Evolutionary conservation across 2,329 filamentous ascomycete genomes (phyloP), one percentile per base, ranked within the genome.

Genomic region (Alternaria triticina): DNA sequence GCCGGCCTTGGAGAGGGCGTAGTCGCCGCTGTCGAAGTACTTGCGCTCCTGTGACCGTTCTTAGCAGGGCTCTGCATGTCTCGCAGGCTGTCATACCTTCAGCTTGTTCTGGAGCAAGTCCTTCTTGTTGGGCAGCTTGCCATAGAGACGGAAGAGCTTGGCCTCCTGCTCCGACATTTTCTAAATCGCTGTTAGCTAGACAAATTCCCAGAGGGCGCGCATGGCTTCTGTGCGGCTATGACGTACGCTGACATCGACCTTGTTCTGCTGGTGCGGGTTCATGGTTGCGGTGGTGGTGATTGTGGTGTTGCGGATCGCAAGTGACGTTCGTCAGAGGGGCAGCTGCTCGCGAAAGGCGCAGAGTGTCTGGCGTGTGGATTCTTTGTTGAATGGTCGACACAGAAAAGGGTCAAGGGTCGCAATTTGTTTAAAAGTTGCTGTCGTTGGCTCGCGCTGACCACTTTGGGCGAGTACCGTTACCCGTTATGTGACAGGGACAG

Each of bases 261-360:
- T 98, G 87, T 97, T 97, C 88, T 97, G 94, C 87, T 97, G 93
- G 82, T 94, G 93, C 74, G 95, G 95, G 82, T 97, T 97, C 93
- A 98, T 96, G 70, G 68, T 74, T 71, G 70, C 67, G 70, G 69
- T 44, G 44, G 64, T 57, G 54, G 15, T 44, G 57, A 45, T 33
- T 20, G 59, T 54, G 28, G 49, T 61, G 47, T 36, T 57, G 46
- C 46, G 46, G 58, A 62, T 59, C 63, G 65, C 46, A 25, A 54
- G 65, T 66, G 68, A 66, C 40, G 71, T 63, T 59, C 46, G 57
- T 12, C 27, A 60, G 65, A 64, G 67, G 54, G 52, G 65, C 46
- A 46, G 64, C 46, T 69, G 65, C 20, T 66, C 17, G 64, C 27
- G 61, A 55, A 57, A 40, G 46, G 57, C 20, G 51, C 47, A 17